A percentile compares a stretch with the other conserved stretches of the same genome.
These are phyloP conservation scores for Blastomyces parvus DNA, from an alignment of 2,329 filamentous ascomycete species.

Conservation along the genomic window DNA sequence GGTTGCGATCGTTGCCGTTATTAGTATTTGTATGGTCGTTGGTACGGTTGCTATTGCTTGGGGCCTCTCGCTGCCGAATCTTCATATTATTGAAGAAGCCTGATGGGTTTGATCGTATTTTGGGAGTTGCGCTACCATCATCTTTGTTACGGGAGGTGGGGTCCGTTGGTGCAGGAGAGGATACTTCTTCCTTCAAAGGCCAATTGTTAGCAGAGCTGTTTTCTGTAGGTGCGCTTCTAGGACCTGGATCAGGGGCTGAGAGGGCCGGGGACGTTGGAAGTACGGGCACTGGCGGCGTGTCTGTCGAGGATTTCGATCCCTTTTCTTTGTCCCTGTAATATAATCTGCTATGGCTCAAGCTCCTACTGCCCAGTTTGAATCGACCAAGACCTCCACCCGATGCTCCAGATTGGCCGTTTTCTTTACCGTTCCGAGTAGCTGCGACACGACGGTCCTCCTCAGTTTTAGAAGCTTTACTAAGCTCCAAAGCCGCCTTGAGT, in stretches of 20 bases:
- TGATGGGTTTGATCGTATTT: neutral
- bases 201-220: neutral
- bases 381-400: constrained; percentile 48
- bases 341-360: constrained; percentile 61
- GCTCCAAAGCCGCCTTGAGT: constrained; percentile 53
- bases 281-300: constrained; percentile 10
- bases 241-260: neutral
- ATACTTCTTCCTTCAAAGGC: constrained; percentile 1
- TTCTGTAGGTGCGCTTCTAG: neutral
- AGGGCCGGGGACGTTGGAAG: neutral
- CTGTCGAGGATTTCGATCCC: constrained; percentile 12
- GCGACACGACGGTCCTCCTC: constrained; percentile 40
- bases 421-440: constrained; percentile 25
- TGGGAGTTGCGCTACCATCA: neutral
- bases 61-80: neutral
- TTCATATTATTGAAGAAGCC: constrained; percentile 5
- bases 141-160: neutral
- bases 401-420: constrained; percentile 37
- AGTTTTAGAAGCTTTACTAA: constrained; percentile 53
- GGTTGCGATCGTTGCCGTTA: neutral
- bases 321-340: constrained; percentile 31
- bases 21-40: neutral
- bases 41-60: neutral
- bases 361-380: constrained; percentile 64
- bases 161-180: neutral